Base-by-base conservation (phyloP, 345 rosid genomes). In the Dovyalis caffra region DNA sequence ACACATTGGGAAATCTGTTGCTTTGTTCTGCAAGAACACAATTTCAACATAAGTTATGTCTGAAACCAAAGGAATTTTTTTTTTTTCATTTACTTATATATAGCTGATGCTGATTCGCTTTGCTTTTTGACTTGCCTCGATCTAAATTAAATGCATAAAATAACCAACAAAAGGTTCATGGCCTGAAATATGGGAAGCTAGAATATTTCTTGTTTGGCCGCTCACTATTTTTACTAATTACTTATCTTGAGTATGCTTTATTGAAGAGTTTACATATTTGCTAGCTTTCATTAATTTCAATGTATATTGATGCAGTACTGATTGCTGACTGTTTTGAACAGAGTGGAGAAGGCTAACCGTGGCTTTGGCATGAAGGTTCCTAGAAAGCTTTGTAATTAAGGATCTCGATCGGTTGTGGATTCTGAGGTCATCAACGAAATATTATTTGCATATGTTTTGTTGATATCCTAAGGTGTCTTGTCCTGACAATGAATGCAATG, bases 331-430 rank as follows among this genome's bases (percentile, higher is more conserved):
- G 16, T 40, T 65, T 51, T 64, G 16, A 51, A 72, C 79, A 79
- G 82, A 28, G 76, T 79, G 16, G 64, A 64, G 68, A 79, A 71
- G 79, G 14, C 31, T 34, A 75, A 58, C 32, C 68, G 79, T 58
- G 82, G 82, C 2, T 75, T 79, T 29, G 79, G 82, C 49, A 79
- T 79, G 82, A 79, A 70, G 72, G 43, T 75, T 31, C 82, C 79
- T 4, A 74, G 64, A 35, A 66, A 32, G 43, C 51, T 16, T 16
- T 15, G n/a, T n/a, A 23, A 73, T 34, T 7, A 45, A 40, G 23
- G 23, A 61, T 1, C 15, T 45, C 45, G 69, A 21, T 43, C 45
- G 8, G 61, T 4, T 49, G 62, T 32, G 23, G 23, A 47, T 69
- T 29, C 33, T 31, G 23, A 29, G 62, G 23, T 2, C 33, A 38